Evolutionary conservation across 768 basidiomycete species (phyloP).

Genomic region (Rhizopogon vesiculosus): DNA sequence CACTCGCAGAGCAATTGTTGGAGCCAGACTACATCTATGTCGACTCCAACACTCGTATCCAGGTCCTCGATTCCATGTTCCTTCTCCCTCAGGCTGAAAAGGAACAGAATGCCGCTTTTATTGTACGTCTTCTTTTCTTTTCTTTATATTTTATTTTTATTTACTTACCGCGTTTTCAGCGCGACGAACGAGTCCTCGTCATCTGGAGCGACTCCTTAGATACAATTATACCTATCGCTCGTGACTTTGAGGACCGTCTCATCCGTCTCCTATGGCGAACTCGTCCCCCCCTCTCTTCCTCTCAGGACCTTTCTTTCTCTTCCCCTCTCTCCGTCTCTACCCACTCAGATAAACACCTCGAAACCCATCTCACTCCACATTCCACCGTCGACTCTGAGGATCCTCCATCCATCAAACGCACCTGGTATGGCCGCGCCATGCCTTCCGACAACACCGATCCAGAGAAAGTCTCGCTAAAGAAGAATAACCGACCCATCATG

Average conservation of each 20-base stretch:
- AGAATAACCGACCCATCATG: conserved; percentile 10
- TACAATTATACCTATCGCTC: conserved; percentile 50
- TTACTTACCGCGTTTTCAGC: conserved; percentile 30
- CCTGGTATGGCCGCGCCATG: conserved; percentile 59
- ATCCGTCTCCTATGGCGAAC: conserved; percentile 52
- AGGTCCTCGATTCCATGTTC: conserved; percentile 76
- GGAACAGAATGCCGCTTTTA: conserved; percentile 53
- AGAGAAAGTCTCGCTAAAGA: conserved; percentile 20
- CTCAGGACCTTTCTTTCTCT: conserved; percentile 22
- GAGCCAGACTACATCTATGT: conserved; percentile 36
- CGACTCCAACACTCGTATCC: conserved; percentile 65
- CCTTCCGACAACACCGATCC: conserved; percentile 24
- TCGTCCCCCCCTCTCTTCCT: conserved; percentile 21
- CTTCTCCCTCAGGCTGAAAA: conserved; percentile 54
- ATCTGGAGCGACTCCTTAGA: conserved; percentile 84
- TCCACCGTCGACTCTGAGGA: background rate
- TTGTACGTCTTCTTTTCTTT: conserved; percentile 42
- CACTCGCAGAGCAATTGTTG: conserved; percentile 33
- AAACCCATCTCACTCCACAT: background rate
- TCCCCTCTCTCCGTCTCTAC: conserved; percentile 31
- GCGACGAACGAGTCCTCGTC: conserved; percentile 79
- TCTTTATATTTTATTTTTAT: background rate
- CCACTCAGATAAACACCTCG: conserved; percentile 27
- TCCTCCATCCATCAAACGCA: conserved; percentile 34
- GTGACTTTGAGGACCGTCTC: conserved; percentile 54